A percentile compares a stretch with the other conserved stretches of the same genome.
phyloP scores from a whole-genome alignment of 2,329 filamentous ascomycete species.

The Fusarium sambucinum region DNA sequence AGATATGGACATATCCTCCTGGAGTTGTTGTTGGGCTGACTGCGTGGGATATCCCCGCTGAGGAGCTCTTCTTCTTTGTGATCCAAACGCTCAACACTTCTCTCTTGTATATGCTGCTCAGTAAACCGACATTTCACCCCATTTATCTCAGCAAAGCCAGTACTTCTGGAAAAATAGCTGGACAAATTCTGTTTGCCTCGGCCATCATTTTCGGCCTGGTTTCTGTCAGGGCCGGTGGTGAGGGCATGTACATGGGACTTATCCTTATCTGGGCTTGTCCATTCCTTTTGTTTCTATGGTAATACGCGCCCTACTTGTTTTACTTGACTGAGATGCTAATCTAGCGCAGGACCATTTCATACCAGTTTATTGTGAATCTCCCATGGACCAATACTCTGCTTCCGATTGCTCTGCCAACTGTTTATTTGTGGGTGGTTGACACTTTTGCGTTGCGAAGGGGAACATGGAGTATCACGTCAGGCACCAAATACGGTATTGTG shows the following conservation, averaged over 20 bases:
- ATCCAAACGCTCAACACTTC: slow-evolving; percentile 81
- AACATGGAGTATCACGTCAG: slow-evolving; percentile 77
- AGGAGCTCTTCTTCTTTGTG: slow-evolving; percentile 83
- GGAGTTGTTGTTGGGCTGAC: slow-evolving; percentile 73
- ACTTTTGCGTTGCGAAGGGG: slow-evolving; percentile 74
- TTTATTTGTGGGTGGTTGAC: slow-evolving; percentile 80
- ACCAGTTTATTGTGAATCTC: slow-evolving; percentile 71
- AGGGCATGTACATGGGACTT: slow-evolving; percentile 75
- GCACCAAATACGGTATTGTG: slow-evolving; percentile 73
- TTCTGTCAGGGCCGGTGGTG: slow-evolving; percentile 59
- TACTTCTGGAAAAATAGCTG: slow-evolving; percentile 53
- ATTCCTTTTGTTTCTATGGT: slow-evolving; percentile 66
- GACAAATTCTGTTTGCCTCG: slow-evolving; percentile 62
- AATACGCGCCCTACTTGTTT: neutral
- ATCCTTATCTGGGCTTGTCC: slow-evolving; percentile 78
- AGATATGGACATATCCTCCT: slow-evolving; percentile 78
- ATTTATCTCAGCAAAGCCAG: slow-evolving; percentile 55
- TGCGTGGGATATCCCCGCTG: slow-evolving; percentile 73
- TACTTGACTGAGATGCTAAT: neutral
- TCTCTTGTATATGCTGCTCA: slow-evolving; percentile 74
- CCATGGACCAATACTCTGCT: slow-evolving; percentile 68
- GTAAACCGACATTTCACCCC: slow-evolving; percentile 69
- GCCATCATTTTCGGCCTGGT: slow-evolving; percentile 59
- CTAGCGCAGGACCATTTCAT: slow-evolving; percentile 69
- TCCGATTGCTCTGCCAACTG: slow-evolving; percentile 72